Evolutionary conservation across 1,284 basidiomycete species (phyloP).

Genomic region (Microbotryum intermedium): DNA sequence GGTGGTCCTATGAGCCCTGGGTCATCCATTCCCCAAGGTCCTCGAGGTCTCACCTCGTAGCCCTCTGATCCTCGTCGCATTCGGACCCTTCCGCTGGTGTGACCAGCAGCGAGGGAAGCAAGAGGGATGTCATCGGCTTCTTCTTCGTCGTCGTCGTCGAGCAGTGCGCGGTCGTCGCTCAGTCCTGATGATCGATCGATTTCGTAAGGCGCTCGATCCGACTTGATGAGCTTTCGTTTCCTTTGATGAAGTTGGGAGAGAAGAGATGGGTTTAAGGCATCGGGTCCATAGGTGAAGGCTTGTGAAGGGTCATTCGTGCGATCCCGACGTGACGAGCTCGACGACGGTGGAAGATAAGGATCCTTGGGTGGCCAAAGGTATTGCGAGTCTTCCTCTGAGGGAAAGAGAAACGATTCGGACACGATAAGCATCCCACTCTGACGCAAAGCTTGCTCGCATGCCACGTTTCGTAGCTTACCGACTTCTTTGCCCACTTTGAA

Average conservation of each 20-base stretch:
- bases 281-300: slow-evolving; percentile 78
- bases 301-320: slow-evolving; percentile 43
- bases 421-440: slow-evolving; percentile 6
- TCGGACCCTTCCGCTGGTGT: slow-evolving; percentile 9
- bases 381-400: slow-evolving; percentile 40
- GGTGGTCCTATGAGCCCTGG: too few relatives aligned
- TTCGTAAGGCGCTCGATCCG: neutral
- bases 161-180: neutral
- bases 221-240: neutral
- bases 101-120: neutral
- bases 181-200: neutral
- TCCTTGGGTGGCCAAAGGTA: slow-evolving; percentile 49
- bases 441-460: neutral
- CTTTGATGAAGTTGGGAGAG: neutral
- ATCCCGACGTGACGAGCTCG: slow-evolving; percentile 20
- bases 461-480: slow-evolving; percentile 54
- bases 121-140: slow-evolving; percentile 13
- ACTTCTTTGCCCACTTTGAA: slow-evolving; percentile 62
- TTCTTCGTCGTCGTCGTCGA: neutral
- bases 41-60: slow-evolving; percentile 20
- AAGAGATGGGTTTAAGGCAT: slow-evolving; percentile 29
- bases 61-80: slow-evolving; percentile 28
- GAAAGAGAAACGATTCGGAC: too few relatives aligned
- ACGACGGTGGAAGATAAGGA: slow-evolving; percentile 33
- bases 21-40: too few relatives aligned